Base-by-base conservation (phyloP, 139 green algal species). In the Bryopsis sp. region DNA sequence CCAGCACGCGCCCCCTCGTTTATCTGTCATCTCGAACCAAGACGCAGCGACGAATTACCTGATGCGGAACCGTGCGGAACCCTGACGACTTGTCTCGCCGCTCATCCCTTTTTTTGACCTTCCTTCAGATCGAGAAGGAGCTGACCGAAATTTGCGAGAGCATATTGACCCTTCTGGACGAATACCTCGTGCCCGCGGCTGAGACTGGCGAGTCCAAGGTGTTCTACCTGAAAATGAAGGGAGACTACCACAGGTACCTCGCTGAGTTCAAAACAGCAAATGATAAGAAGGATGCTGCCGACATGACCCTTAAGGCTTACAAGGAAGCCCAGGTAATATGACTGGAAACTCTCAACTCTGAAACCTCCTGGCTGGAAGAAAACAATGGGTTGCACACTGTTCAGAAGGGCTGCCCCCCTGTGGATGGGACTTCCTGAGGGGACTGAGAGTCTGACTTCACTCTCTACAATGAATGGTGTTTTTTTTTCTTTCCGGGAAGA, bases 211-310 rank as follows among this genome's bases (percentile, higher is more conserved):
- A 99, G 86, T 91, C 85, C 54, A 95, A 96, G 74, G 95, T 99
- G 31, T 99, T 99, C 80, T 99, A 99, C 82, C 84, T 91, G 58
- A 89, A 89, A 81, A 86, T 88, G 82, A 88, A 88, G 72, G 93
- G 90, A 36, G 93, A 98, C 78, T 98, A 98, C 82, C 94, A 96
- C 75, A 86, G 93, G 43, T 98, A 98, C 82, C 83, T 98, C 35
- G 92, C 93, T 7, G 93, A 98, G 88, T 98, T 98, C 86, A 96
- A 98, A 88, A 89, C 82, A 3, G 87, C 86, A 22, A 72, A 75
- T 29, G 90, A 94, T 62, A 81, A 90, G 61, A 93, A 96, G 85
- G 88, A 94, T 39, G 91, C 90, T 11, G 93, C 93, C 1, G 93
- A 98, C 75, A 74, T 90, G 69, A 97, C 93, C 2, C 82, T 98